Evolutionary conservation across 2,329 filamentous ascomycete genomes (phyloP), one percentile per base, ranked within the genome.

Genomic region (Botryotinia narcissicola): DNA sequence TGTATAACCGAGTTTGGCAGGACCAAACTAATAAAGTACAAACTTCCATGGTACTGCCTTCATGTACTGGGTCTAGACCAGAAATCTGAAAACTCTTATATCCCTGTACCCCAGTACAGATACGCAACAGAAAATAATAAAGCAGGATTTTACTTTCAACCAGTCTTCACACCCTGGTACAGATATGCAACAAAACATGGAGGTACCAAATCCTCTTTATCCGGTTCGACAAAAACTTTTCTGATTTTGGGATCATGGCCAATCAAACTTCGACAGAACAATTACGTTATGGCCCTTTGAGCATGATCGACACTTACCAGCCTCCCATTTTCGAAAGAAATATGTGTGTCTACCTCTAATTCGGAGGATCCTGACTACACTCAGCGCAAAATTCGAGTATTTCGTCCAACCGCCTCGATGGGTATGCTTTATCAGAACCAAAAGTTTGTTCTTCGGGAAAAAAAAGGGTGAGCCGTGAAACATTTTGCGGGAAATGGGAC

Each of bases 51-150:
- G 22, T 2, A 1, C 48, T 29, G 46, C 8, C 3, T 40, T n/a
- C 14, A 32, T 16, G 14, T 29, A 16, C 18, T 29, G 25, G 8
- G 9, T 8, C 37, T 25, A 40, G 51, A 10, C 20, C n/a, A n/a
- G 9, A 4, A 29, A 29, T 54, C 25, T 54, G 8, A 29, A 6
- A 5, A 42, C 16, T 20, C 35, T 12, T 22, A 40, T 22, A 67
- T 20, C 42, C 62, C 64, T 37, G 22, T 35, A 66, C 35, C 63
- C 63, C 63, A 66, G 63, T n/a, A 51, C 22, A 51, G 63, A 66
- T 37, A n/a, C 51, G 63, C 63, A 67, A 51, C 22, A 66, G 20
- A 51, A 51, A 18, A 66, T 2, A 32, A 18, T 4, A 22, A 51
- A 29, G 20, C 44, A 25, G 14, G 20, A 14, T 66, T 32, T 35